Conservation (phyloP, 2,329 filamentous ascomycete species). For the Microsporum audouinii region DNA sequence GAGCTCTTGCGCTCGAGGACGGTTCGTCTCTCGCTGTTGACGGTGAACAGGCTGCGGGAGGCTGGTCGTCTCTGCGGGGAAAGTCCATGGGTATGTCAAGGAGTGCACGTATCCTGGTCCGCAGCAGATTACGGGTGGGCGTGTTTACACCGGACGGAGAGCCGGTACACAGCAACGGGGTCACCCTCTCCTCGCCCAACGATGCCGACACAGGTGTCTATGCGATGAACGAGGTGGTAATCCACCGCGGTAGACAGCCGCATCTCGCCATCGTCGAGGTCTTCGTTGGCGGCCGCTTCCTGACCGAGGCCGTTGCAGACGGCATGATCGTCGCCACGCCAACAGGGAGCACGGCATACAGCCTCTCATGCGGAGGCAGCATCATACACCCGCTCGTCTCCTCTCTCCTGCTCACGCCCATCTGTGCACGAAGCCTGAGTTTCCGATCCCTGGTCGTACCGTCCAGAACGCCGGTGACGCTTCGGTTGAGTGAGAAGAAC, state of each 20-base stretch:
- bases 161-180: constrained; percentile 24
- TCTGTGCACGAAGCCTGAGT: constrained; percentile 81
- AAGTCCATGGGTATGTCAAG: constrained; percentile 69
- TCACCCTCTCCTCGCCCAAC: constrained; percentile 23
- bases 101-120: constrained; percentile 68
- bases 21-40: constrained; percentile 20
- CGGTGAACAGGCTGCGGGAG: constrained; percentile 18
- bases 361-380: constrained; percentile 78
- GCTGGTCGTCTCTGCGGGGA: constrained; percentile 64
- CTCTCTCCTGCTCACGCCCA: constrained; percentile 79
- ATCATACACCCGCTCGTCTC: constrained; percentile 91
- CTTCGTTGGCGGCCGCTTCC: constrained; percentile 73
- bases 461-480: constrained; percentile 46
- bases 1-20: constrained; percentile 36
- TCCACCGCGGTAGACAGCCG: constrained; percentile 80
- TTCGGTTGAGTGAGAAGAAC: constrained; percentile 72
- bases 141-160: constrained; percentile 60
- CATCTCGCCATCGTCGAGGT: constrained; percentile 89
- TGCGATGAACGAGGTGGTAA: constrained; percentile 89
- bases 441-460: constrained; percentile 87
- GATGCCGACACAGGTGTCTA: constrained; percentile 39
- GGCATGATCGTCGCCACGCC: constrained; percentile 90
- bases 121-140: constrained; percentile 76
- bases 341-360: constrained; percentile 91
- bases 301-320: constrained; percentile 90